phyloP scores from a whole-genome alignment of 768 basidiomycete species.

The Fibroporia radiculosa region DNA sequence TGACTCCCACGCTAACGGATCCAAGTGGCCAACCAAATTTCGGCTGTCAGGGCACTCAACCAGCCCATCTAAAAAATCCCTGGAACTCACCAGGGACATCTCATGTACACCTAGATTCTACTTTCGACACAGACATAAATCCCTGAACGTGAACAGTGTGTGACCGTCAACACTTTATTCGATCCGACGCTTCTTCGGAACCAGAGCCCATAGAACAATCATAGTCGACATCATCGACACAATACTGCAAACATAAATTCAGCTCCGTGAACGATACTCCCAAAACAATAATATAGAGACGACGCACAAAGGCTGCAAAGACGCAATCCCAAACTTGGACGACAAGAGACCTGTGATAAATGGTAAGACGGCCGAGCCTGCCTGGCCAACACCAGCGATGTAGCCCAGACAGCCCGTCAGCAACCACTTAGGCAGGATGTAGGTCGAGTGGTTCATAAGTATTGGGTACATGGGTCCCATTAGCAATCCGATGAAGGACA shows the following conservation, averaged over 20 bases:
- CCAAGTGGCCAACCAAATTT: too few species aligned
- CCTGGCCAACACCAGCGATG: conserved; percentile 43
- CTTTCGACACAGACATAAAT: too few species aligned
- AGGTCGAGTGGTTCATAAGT: conserved; percentile 61
- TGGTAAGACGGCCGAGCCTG: conserved; percentile 64
- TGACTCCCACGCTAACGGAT: too few species aligned
- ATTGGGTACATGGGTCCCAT: conserved; percentile 49
- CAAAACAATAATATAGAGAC: conserved; percentile 15
- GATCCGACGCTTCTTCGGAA: conserved; percentile 27
- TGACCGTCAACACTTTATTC: too few species aligned
- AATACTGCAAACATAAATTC: conserved; percentile 29
- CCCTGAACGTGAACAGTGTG: too few species aligned
- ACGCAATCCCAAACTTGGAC: conserved; percentile 49
- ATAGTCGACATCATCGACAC: conserved; percentile 56
- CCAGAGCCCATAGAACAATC: conserved; percentile 48
- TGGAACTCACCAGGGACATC: too few species aligned
- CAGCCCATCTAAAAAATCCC: too few species aligned
- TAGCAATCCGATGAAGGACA: conserved; percentile 26
- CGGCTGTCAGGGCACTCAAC: too few species aligned
- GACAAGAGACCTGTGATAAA: conserved; percentile 69
- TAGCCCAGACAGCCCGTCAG: conserved; percentile 43
- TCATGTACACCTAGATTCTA: too few species aligned
- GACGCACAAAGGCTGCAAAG: conserved; percentile 51
- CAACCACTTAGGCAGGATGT: conserved; percentile 64
- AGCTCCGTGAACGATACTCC: background rate